phyloP scores from a whole-genome alignment of 441 rosid genomes.

The Hura crepitans region DNA sequence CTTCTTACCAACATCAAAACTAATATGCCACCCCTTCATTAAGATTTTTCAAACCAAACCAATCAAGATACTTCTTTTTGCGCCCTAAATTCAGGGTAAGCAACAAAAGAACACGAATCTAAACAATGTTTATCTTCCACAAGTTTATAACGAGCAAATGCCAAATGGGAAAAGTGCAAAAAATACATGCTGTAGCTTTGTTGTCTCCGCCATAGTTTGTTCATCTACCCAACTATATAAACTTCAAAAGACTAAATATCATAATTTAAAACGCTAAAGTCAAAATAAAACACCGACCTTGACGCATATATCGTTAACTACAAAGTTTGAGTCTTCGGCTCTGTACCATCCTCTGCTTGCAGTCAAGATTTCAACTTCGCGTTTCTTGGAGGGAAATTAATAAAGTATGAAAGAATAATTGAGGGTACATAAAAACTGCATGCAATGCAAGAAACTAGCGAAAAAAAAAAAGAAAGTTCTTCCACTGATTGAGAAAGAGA shows the following conservation, averaged over 20 bases:
- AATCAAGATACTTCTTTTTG: constrained; percentile 6
- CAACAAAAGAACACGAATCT: background rate
- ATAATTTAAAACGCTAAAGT: constrained; percentile 11
- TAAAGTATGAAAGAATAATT: background rate
- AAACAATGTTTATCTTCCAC: background rate
- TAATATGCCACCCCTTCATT: constrained; percentile 21
- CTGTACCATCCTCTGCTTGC: background rate
- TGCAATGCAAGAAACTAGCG: background rate
- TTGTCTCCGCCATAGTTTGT: constrained; percentile 48
- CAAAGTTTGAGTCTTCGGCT: constrained; percentile 16
- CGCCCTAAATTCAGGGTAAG: constrained; percentile 15
- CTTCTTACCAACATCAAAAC: constrained; percentile 35
- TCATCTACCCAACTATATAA: constrained; percentile 49
- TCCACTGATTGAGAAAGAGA: background rate
- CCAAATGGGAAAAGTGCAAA: constrained; percentile 16
- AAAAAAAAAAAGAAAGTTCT: background rate
- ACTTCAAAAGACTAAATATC: constrained; percentile 9
- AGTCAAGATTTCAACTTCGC: constrained; percentile 1
- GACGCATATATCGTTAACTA: constrained; percentile 26
- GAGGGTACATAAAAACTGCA: constrained; percentile 9
- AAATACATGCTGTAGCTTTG: constrained; percentile 21
- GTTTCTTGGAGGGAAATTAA: constrained; percentile 17
- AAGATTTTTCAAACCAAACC: constrained; percentile 36
- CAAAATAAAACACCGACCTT: constrained; percentile 30
- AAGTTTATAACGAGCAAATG: constrained; percentile 10